Evolutionary conservation across 148 eudicot species (phyloP), one percentile per base, ranked within the genome.

Genomic region (Amaranthus hypochondriacus): DNA sequence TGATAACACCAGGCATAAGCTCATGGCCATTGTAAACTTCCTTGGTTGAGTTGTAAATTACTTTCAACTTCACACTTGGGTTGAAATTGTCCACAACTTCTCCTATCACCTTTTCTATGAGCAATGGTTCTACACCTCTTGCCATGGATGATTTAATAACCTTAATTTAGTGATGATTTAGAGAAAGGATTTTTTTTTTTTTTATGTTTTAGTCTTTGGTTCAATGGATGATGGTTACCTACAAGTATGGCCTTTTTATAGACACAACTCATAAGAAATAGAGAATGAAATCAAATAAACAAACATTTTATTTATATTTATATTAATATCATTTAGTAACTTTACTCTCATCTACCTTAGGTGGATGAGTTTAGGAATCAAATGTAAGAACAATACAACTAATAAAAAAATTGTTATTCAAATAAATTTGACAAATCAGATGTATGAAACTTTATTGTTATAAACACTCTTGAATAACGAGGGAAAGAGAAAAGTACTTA

Each of bases 1-100:
- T 60, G 74, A 89, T 71, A 83, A 92, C 75, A 74, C 78, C 54
- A 53, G 94, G 96, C 94, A 89, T 87, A 56, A 93, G 84, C 84
- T 93, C 98, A 74, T 89, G 92, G 57, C 96, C 98, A 80, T 93
- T 93, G 46, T 55, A 80, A 49, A 93, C 98, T 72, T 81, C 89
- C 72, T 84, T 86, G 82, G 80, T 87, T 65, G 85, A 71, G 85
- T 87, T 90, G 66, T 89, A 93, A 15, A 84, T 89, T 11, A 93
- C 89, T 71, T 42, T 78, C 83, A 93, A 55, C 73, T 54, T 86
- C 70, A 93, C 96, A 82, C 83, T 82, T 28, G 98, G 96, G 42
- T 55, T 84, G 86, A 93, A 93, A 7, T 65, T 68, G 61, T 93
- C 98, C 4, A 93, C 88, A 58, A 93, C 98, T 47, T 93, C 98